Percentiles rank a stretch among this genome's conserved stretches.
Evolutionary conservation across 768 basidiomycete genomes (phyloP).

Genomic region (Mycena capillaripes): DNA sequence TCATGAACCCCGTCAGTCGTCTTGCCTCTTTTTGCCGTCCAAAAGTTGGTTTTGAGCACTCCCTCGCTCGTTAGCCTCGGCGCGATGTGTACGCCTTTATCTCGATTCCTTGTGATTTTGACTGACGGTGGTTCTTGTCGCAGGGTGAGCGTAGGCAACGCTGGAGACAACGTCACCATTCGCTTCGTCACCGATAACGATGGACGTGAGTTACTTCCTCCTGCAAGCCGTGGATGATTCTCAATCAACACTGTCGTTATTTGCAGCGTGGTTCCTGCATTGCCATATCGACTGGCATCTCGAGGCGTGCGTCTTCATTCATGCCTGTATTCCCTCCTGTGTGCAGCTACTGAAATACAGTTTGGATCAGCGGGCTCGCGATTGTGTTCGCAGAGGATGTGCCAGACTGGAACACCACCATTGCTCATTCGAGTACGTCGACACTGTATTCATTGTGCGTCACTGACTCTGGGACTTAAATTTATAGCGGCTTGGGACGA

Average conservation of each 20-base stretch:
- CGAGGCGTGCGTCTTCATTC: constrained; percentile 36
- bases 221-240: neutral
- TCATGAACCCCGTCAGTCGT: no score
- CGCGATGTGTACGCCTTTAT: no score
- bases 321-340: no score
- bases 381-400: constrained; percentile 57
- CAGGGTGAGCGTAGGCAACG: constrained; percentile 49
- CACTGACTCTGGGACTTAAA: no score
- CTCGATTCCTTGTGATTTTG: no score
- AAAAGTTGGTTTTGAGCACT: no score
- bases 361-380: constrained; percentile 55
- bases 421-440: neutral
- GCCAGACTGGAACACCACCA: neutral
- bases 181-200: constrained; percentile 66
- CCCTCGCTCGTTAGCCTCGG: no score
- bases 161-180: constrained; percentile 57
- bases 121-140: no score
- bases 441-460: no score
- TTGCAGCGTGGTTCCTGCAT: constrained; percentile 59
- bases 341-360: no score
- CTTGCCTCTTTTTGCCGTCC: no score
- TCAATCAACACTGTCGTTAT: neutral
- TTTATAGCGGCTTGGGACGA: no score
- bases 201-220: constrained; percentile 44
- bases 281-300: constrained; percentile 71